Conservation (phyloP, 2,329 filamentous ascomycete genomes). For the Amphichorda felina region DNA sequence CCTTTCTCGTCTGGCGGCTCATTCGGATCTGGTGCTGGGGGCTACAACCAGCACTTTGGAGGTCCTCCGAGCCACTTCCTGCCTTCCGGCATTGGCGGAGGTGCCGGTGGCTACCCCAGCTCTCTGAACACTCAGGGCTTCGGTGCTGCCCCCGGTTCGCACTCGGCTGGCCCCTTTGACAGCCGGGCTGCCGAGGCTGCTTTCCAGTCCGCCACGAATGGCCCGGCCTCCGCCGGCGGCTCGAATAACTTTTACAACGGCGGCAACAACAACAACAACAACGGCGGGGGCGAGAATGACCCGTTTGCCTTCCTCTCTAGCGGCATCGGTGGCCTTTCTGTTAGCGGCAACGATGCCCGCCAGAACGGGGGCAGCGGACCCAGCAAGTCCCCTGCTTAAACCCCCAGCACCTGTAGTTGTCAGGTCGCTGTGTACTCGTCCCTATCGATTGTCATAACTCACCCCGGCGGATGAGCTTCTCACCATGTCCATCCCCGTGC, state of each 20-base stretch:
- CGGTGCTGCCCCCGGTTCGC: constrained; percentile 62
- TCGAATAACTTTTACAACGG: constrained; percentile 46
- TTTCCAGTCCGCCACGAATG: constrained; percentile 80
- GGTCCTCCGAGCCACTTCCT: constrained; percentile 84
- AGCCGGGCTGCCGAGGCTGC: constrained; percentile 89
- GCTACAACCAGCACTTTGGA: constrained; percentile 71
- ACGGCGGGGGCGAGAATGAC: constrained; percentile 41
- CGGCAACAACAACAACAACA: constrained; percentile 26
- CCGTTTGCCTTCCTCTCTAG: constrained; percentile 71
- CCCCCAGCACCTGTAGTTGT: constrained; percentile 2
- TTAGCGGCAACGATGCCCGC: constrained; percentile 47
- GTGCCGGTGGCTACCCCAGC: constrained; percentile 61
- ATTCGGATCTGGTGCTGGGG: constrained; percentile 49
- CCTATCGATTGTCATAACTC: not conserved
- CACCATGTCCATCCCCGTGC: constrained; percentile 4
- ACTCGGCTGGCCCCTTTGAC: constrained; percentile 80
- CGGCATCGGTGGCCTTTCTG: constrained; percentile 60
- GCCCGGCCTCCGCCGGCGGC: constrained; percentile 63
- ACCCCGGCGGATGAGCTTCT: not conserved
- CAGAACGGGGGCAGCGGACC: constrained; percentile 49
- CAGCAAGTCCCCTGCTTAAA: constrained; percentile 49
- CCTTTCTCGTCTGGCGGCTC: constrained; percentile 63
- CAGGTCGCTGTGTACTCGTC: not conserved
- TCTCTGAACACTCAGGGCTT: constrained; percentile 69
- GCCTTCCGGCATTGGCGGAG: constrained; percentile 67